Evolutionary conservation across 192 early-diverging fungal genomes (phyloP).

Genomic region (Backusella tuberculispora): DNA sequence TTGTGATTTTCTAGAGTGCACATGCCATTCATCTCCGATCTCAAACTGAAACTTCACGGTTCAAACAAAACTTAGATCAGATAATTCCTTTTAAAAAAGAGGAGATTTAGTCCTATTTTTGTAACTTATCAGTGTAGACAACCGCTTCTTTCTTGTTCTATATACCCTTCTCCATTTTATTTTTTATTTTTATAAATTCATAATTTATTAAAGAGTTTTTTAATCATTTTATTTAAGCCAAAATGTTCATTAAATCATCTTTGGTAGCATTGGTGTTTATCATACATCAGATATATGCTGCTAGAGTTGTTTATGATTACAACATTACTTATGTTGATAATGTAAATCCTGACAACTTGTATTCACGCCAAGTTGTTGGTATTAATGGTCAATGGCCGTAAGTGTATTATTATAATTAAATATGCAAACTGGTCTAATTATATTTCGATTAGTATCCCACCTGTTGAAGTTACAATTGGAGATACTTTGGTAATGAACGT

Average conservation of each 20-base stretch:
- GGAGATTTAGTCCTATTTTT: background rate
- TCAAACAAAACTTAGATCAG: background rate
- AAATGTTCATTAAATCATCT: slow-evolving; percentile 11
- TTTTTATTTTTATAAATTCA: slow-evolving; percentile 11
- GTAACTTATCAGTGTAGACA: background rate
- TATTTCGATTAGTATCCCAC: slow-evolving; percentile 41
- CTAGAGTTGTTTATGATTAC: slow-evolving; percentile 66
- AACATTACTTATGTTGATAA: slow-evolving; percentile 61
- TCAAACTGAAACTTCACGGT: background rate
- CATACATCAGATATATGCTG: slow-evolving; percentile 43
- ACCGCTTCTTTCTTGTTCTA: slow-evolving; percentile 30
- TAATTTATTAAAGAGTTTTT: slow-evolving; percentile 15
- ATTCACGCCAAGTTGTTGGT: slow-evolving; percentile 62
- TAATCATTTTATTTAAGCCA: slow-evolving; percentile 20
- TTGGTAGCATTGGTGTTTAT: slow-evolving; percentile 39
- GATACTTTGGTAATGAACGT: slow-evolving; percentile 47
- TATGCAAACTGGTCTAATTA: background rate
- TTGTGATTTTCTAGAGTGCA: background rate
- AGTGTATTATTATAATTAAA: slow-evolving; percentile 25
- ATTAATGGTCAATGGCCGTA: slow-evolving; percentile 71
- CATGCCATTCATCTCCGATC: background rate
- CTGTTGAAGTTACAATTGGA: slow-evolving; percentile 47
- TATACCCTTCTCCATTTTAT: slow-evolving; percentile 35
- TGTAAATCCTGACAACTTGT: slow-evolving; percentile 67
- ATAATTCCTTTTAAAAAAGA: background rate